Conservation (phyloP, 2,329 filamentous ascomycete species). For the Dothistroma septosporum region DNA sequence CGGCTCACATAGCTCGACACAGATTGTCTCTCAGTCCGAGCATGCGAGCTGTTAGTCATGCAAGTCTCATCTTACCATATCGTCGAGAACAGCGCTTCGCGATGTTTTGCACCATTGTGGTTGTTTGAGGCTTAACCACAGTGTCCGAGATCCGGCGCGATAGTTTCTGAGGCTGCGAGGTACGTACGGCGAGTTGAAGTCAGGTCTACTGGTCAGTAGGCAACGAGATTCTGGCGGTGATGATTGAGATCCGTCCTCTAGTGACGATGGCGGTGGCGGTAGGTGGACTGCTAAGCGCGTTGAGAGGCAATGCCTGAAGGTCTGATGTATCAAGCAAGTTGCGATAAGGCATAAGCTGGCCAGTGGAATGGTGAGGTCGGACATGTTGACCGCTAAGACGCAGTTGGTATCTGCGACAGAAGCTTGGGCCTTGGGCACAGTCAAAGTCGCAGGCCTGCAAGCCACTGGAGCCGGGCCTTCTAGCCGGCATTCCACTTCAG, state of each 20-base stretch:
- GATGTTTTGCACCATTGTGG: not conserved
- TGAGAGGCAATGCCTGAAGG: not conserved
- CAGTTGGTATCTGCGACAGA: not conserved
- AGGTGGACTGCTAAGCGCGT: too few relatives aligned
- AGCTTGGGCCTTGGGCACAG: too few relatives aligned
- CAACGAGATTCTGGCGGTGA: not conserved
- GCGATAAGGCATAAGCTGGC: too few relatives aligned
- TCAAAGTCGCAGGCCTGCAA: too few relatives aligned
- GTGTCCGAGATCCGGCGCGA: not conserved
- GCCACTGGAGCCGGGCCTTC: slow-evolving; percentile 1
- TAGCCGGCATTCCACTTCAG: not conserved
- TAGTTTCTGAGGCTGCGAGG: not conserved
- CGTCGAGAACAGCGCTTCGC: not conserved
- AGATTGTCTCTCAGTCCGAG: not conserved
- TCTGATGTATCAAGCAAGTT: not conserved
- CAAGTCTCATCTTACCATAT: not conserved
- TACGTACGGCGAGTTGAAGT: not conserved
- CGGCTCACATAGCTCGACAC: not conserved
- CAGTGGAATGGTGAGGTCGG: not conserved
- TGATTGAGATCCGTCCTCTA: not conserved
- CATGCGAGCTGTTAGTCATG: not conserved
- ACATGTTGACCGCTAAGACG: not conserved
- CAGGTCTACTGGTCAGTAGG: too few relatives aligned
- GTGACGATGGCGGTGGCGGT: not conserved
- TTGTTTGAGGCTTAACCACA: not conserved